phyloP scores from a whole-genome alignment of 225 moss, liverwort and hornwort genomes.

The Climacium dendroides region DNA sequence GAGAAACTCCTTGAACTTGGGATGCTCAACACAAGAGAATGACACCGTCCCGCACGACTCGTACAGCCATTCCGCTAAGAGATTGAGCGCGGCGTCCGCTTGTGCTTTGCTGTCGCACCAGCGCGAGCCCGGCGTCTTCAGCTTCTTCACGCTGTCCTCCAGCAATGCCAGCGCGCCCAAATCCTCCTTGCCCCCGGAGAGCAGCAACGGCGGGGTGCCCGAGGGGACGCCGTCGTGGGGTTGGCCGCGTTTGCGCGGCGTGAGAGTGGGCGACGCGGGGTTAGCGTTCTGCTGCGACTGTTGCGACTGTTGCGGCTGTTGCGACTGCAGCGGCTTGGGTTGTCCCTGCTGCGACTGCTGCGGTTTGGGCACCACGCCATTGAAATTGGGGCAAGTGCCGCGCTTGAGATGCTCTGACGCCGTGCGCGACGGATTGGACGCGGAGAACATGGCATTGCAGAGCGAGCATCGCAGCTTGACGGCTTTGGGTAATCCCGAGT shows the following conservation, averaged over 20 bases:
- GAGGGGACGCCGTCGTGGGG: slow-evolving; percentile 15
- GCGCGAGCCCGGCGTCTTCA: slow-evolving; percentile 64
- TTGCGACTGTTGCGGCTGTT: slow-evolving; percentile 30
- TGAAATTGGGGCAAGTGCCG: slow-evolving; percentile 89
- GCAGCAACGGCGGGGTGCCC: slow-evolving; percentile 28
- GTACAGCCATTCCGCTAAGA: slow-evolving; percentile 78
- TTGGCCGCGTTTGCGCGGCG: slow-evolving; percentile 8
- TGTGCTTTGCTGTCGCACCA: slow-evolving; percentile 53
- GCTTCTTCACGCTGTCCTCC: slow-evolving; percentile 81
- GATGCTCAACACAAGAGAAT: slow-evolving; percentile 86
- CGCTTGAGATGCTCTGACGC: slow-evolving; percentile 87
- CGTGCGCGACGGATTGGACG: slow-evolving; percentile 92
- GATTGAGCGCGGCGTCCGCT: slow-evolving; percentile 72
- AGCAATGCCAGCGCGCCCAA: slow-evolving; percentile 61
- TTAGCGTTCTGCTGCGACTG: slow-evolving; percentile 4
- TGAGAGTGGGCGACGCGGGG: slow-evolving; percentile 1
- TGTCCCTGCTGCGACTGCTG: slow-evolving; percentile 32
- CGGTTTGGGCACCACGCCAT: slow-evolving; percentile 57
- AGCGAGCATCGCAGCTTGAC: slow-evolving; percentile 87
- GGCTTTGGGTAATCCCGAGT: slow-evolving; percentile 69
- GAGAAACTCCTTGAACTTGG: slow-evolving; percentile 83
- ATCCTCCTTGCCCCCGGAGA: slow-evolving; percentile 85
- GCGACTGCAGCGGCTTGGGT: slow-evolving; percentile 31
- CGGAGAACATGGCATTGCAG: slow-evolving; percentile 95
- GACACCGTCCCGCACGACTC: slow-evolving; percentile 81